A percentile compares a stretch with the other conserved stretches of the same genome.
Evolutionary conservation across 2,329 filamentous ascomycete species (phyloP).

Genomic region (Penicillium sp.): DNA sequence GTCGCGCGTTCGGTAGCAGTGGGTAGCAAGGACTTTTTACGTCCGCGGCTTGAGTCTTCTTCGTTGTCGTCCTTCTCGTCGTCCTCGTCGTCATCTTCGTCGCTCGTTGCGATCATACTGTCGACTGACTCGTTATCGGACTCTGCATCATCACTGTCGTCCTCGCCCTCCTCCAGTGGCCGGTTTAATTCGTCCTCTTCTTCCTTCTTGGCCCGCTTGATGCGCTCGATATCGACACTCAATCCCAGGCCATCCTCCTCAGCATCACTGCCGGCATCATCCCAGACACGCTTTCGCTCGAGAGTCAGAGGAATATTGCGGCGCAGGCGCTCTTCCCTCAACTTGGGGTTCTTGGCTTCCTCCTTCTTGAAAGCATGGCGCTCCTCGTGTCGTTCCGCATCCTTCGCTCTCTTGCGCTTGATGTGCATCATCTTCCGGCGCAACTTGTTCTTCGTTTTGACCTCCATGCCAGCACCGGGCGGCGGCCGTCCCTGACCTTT

Average conservation of each 20-base stretch:
- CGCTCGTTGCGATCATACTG: constrained; percentile 74
- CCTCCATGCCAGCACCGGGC: constrained; percentile 54
- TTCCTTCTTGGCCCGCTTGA: constrained; percentile 55
- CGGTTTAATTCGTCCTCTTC: constrained; percentile 51
- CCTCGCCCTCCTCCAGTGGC: constrained; percentile 53
- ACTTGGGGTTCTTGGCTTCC: constrained; percentile 79
- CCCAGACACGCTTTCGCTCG: constrained; percentile 89
- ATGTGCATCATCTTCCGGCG: constrained; percentile 79
- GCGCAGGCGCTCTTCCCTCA: constrained; percentile 74
- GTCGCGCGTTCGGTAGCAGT: constrained; percentile 58
- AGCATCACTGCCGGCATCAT: constrained; percentile 67
- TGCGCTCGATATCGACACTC: constrained; percentile 56
- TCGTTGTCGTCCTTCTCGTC: constrained; percentile 58
- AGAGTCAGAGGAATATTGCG: constrained; percentile 81
- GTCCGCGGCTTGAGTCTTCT: constrained; percentile 41
- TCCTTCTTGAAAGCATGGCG: constrained; percentile 81
- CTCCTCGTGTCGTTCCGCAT: constrained; percentile 75
- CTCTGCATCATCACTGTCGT: constrained; percentile 48
- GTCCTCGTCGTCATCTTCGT: constrained; percentile 53
- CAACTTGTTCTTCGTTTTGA: constrained; percentile 75
- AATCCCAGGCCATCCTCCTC: constrained; percentile 53
- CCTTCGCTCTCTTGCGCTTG: constrained; percentile 76
- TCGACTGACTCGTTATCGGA: constrained; percentile 67
- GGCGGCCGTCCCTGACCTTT: constrained; percentile 52
- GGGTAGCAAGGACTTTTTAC: constrained; percentile 43